These are phyloP conservation scores for Leucaena leucocephala DNA, from an alignment of 306 rosid species.

Conservation along the genomic window DNA sequence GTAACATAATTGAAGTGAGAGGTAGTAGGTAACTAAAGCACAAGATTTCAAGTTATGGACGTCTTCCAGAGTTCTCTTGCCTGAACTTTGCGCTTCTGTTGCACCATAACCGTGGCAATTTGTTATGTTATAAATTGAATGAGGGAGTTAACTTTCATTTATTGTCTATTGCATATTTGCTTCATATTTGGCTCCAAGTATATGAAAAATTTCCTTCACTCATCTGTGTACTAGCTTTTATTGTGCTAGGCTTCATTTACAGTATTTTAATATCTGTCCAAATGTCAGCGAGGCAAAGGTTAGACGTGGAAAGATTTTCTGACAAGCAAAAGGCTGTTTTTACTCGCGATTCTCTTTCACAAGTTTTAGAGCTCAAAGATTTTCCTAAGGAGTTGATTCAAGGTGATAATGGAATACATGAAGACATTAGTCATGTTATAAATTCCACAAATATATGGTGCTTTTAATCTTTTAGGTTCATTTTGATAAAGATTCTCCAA, in stretches of 20 bases:
- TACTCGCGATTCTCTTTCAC: conserved; percentile 61
- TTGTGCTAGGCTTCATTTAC: conserved; percentile 17
- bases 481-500: conserved; percentile 11
- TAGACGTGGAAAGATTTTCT: conserved; percentile 52
- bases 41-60: neutral
- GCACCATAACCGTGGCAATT: neutral
- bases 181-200: conserved; percentile 11
- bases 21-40: neutral
- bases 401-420: conserved; percentile 46
- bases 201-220: conserved; percentile 4
- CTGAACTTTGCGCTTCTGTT: neutral
- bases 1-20: neutral
- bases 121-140: too few species aligned
- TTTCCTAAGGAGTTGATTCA: conserved; percentile 63
- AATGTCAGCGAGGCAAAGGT: conserved; percentile 50
- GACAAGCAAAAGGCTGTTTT: conserved; percentile 42
- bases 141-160: neutral
- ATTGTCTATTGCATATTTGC: neutral
- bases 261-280: conserved; percentile 19
- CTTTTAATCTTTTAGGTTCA: conserved; percentile 30
- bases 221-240: conserved; percentile 8
- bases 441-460: neutral
- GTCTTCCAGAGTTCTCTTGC: conserved; percentile 11
- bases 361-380: conserved; percentile 46
- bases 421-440: conserved; percentile 25